phyloP scores from a whole-genome alignment of 257 asterid species.

The Solanum sejunctum region DNA sequence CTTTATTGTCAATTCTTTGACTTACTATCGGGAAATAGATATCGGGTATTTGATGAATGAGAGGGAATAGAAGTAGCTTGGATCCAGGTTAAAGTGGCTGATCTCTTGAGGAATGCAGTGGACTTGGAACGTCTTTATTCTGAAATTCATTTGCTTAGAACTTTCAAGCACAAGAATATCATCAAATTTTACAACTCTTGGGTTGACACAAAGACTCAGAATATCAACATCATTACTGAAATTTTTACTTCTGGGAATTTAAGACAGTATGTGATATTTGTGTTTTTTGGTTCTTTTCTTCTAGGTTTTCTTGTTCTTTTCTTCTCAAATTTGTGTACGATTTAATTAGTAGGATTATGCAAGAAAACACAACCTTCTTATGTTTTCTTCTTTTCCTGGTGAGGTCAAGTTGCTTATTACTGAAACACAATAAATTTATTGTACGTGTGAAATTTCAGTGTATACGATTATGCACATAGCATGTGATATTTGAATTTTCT shows the following conservation, averaged over 20 bases:
- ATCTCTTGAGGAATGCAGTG: conserved; percentile 57
- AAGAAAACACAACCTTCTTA: too few relatives aligned
- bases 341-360: too few relatives aligned
- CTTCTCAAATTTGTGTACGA: too few relatives aligned
- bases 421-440: too few relatives aligned
- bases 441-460: too few relatives aligned
- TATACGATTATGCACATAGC: too few relatives aligned
- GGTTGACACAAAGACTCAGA: conserved; percentile 68
- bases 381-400: too few relatives aligned
- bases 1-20: conserved; percentile 24
- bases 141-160: conserved; percentile 86
- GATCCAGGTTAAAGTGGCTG: conserved; percentile 81
- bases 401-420: too few relatives aligned
- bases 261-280: conserved; percentile 52
- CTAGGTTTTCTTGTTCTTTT: background rate
- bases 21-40: conserved; percentile 30
- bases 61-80: conserved; percentile 98
- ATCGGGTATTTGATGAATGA: conserved; percentile 78
- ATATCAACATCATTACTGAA: conserved; percentile 88
- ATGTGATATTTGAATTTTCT: too few relatives aligned
- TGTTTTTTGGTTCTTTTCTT: background rate
- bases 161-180: conserved; percentile 88
- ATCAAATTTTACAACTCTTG: conserved; percentile 87
- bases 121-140: conserved; percentile 83
- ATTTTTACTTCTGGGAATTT: conserved; percentile 83